Conservation (phyloP, 108 stramenopile species). For the Skeletonema grethae region DNA sequence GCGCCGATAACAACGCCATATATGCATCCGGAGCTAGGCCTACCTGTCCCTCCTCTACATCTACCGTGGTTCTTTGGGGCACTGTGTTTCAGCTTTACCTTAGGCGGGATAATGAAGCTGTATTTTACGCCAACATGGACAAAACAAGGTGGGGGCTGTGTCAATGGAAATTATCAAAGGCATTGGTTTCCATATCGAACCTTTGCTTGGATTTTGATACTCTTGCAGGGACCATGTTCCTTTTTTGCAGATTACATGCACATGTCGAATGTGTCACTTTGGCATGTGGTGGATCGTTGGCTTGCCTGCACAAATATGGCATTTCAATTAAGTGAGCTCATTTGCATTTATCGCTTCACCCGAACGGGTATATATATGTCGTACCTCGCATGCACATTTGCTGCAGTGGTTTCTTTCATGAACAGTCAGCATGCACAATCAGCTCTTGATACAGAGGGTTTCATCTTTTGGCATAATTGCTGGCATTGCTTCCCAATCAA, state of each 20-base stretch:
- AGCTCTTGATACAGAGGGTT: slow-evolving; percentile 33
- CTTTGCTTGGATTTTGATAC: slow-evolving; percentile 45
- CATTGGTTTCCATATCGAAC: slow-evolving; percentile 51
- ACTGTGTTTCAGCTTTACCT: slow-evolving; percentile 48
- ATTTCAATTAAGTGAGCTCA: slow-evolving; percentile 33
- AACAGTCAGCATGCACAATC: slow-evolving; percentile 35
- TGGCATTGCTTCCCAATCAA: slow-evolving; percentile 50
- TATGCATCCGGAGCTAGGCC: slow-evolving; percentile 35
- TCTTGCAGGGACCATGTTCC: slow-evolving; percentile 50
- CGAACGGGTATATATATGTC: slow-evolving; percentile 34
- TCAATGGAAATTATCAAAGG: neutral
- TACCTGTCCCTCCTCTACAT: slow-evolving; percentile 48
- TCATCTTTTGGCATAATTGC: slow-evolving; percentile 50
- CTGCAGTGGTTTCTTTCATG: slow-evolving; percentile 38
- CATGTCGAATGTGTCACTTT: slow-evolving; percentile 39
- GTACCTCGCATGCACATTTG: slow-evolving; percentile 11
- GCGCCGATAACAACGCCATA: slow-evolving; percentile 42
- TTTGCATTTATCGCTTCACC: slow-evolving; percentile 41
- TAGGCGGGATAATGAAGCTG: slow-evolving; percentile 41
- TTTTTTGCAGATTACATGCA: slow-evolving; percentile 50
- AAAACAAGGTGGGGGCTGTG: slow-evolving; percentile 11
- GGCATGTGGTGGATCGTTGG: slow-evolving; percentile 46
- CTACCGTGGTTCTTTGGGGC: slow-evolving; percentile 50
- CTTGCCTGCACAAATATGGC: slow-evolving; percentile 36
- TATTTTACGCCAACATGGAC: slow-evolving; percentile 34